Conservation (phyloP, 768 basidiomycete genomes). For the Calocybe cyanea region DNA sequence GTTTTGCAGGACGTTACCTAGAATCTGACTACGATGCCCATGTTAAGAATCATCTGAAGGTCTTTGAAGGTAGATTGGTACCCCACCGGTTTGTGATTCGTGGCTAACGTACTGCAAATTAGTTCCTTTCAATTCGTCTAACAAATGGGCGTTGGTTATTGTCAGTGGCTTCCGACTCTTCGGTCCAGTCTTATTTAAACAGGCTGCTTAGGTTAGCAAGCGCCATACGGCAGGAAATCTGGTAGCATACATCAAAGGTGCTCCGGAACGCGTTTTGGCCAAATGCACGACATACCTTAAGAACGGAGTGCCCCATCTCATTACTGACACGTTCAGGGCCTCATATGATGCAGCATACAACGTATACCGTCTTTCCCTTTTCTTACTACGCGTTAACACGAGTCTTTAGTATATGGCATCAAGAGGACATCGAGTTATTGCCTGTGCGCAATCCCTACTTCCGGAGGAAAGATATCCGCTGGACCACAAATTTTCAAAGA, state of each 20-base stretch:
- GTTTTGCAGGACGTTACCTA: conserved; percentile 59
- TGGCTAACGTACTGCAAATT: conserved; percentile 10
- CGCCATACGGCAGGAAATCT: conserved; percentile 44
- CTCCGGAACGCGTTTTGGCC: conserved; percentile 63
- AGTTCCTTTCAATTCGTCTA: conserved; percentile 72
- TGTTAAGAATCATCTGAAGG: conserved; percentile 47
- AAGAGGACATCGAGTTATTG: conserved; percentile 71
- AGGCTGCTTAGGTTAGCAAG: conserved; percentile 64
- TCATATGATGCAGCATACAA: conserved; percentile 61
- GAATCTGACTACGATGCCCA: conserved; percentile 50
- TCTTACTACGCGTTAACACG: not conserved
- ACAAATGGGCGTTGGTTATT: conserved; percentile 72
- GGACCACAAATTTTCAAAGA: conserved; percentile 51
- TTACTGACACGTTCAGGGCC: conserved; percentile 51
- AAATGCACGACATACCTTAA: conserved; percentile 61
- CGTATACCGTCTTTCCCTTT: conserved; percentile 28
- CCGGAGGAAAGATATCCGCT: conserved; percentile 43
- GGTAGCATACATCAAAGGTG: conserved; percentile 62
- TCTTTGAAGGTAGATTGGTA: conserved; percentile 48
- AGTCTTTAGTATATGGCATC: conserved; percentile 64
- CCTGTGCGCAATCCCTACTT: conserved; percentile 61
- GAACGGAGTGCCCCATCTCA: conserved; percentile 42
- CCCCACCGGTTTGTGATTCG: not conserved
- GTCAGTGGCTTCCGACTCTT: conserved; percentile 30
- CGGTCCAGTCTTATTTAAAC: conserved; percentile 5